Evolutionary conservation across 2,329 filamentous ascomycete genomes (phyloP).

Genomic region (Aspergillus caelatus): DNA sequence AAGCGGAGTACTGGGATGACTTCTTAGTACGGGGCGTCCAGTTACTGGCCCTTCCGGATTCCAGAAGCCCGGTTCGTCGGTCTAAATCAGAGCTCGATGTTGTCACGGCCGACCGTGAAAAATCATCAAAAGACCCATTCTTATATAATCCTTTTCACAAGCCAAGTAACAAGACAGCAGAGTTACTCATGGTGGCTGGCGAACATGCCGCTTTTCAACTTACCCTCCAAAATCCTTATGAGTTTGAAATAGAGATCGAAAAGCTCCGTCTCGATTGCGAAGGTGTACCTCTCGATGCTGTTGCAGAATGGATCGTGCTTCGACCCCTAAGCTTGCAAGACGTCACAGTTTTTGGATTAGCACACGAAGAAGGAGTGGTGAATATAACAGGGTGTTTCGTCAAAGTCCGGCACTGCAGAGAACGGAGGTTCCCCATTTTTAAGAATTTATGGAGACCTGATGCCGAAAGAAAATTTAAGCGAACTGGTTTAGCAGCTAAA

Average conservation of each 20-base stretch:
- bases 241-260: constrained; percentile 89
- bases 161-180: constrained; percentile 57
- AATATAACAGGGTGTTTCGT: constrained; percentile 77
- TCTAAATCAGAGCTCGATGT: constrained; percentile 54
- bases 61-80: constrained; percentile 68
- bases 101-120: constrained; percentile 42
- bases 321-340: constrained; percentile 83
- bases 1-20: constrained; percentile 95
- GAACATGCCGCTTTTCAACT: constrained; percentile 78
- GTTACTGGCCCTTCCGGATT: constrained; percentile 64
- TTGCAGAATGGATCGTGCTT: constrained; percentile 67
- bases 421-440: constrained; percentile 84
- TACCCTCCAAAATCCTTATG: constrained; percentile 90
- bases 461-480: constrained; percentile 73
- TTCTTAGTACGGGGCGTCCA: constrained; percentile 81
- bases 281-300: constrained; percentile 71
- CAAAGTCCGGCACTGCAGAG: constrained; percentile 78
- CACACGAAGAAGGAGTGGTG: constrained; percentile 67
- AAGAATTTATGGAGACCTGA: constrained; percentile 73
- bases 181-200: constrained; percentile 74
- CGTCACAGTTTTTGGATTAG: constrained; percentile 69
- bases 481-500: constrained; percentile 66
- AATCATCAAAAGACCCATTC: constrained; percentile 70
- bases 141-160: constrained; percentile 94
- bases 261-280: constrained; percentile 73